phyloP scores from a whole-genome alignment of 2,329 filamentous ascomycete species.

The Pseudogymnoascus sp. region DNA sequence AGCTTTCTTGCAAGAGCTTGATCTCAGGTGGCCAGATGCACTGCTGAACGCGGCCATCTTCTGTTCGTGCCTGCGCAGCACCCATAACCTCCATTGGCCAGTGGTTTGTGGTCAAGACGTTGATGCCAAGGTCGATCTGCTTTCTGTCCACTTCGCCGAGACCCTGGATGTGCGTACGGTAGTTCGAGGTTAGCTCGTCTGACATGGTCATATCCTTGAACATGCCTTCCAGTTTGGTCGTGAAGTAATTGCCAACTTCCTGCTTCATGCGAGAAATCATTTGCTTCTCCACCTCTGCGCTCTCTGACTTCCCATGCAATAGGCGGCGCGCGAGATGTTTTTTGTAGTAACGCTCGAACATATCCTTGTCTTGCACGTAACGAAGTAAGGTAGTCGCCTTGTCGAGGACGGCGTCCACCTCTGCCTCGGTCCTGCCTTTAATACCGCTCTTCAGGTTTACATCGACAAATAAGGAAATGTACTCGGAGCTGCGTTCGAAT shows the following conservation, averaged over 20 bases:
- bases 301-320: conserved; percentile 81
- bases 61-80: conserved; percentile 42
- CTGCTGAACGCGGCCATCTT: conserved; percentile 37
- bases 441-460: conserved; percentile 92
- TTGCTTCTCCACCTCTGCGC: conserved; percentile 85
- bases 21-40: conserved; percentile 73
- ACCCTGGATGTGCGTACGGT: conserved; percentile 58
- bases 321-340: conserved; percentile 86
- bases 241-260: conserved; percentile 91
- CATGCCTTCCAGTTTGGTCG: conserved; percentile 89
- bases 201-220: conserved; percentile 93
- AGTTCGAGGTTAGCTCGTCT: conserved; percentile 70
- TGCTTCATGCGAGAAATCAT: conserved; percentile 97
- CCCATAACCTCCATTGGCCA: conserved; percentile 92
- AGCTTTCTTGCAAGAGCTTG: conserved; percentile 69
- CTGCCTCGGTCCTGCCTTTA: conserved; percentile 82
- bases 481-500: conserved; percentile 81
- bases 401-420: conserved; percentile 77
- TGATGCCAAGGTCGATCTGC: conserved; percentile 72
- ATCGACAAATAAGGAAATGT: conserved; percentile 92
- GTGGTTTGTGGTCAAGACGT: conserved; percentile 83
- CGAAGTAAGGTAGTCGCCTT: conserved; percentile 83
- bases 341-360: conserved; percentile 97
- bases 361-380: conserved; percentile 84
- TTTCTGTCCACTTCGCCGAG: conserved; percentile 48